Conservation (phyloP, 352 stramenopile species). For the Globisporangium megalacanthum region DNA sequence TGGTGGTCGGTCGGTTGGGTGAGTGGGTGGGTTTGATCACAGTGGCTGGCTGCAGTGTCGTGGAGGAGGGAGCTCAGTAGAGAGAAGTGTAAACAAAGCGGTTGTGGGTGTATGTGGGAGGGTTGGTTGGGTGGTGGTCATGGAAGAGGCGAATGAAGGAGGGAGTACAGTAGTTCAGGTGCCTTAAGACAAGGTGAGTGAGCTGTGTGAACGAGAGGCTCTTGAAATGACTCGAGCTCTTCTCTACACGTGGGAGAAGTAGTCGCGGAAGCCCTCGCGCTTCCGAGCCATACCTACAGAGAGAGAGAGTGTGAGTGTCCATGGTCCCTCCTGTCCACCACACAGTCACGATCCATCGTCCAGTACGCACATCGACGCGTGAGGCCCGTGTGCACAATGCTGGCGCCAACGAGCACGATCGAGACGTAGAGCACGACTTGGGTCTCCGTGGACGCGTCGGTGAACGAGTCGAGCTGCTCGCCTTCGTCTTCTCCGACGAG, state of each 20-base stretch:
- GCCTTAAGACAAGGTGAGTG: too few relatives aligned
- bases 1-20: too few relatives aligned
- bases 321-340: neutral
- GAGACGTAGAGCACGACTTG: conserved; percentile 46
- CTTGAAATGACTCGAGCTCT: neutral
- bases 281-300: conserved; percentile 6
- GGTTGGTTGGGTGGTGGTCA: neutral
- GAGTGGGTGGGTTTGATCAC: too few relatives aligned
- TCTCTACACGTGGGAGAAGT: conserved; percentile 3
- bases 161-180: too few relatives aligned
- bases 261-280: conserved; percentile 7
- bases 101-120: neutral
- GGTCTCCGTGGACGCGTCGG: conserved; percentile 50
- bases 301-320: neutral
- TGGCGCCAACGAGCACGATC: conserved; percentile 40
- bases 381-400: conserved; percentile 59
- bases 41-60: too few relatives aligned
- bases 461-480: conserved; percentile 37
- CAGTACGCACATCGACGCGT: conserved; percentile 55
- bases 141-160: too few relatives aligned
- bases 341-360: neutral
- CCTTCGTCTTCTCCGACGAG: conserved; percentile 57
- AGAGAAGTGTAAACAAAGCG: conserved; percentile 1
- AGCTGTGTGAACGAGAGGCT: neutral
- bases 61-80: neutral